A percentile compares a stretch with the other conserved stretches of the same genome.
Conservation (phyloP, 163 green algal genomes). For the Picocystis sp. region DNA sequence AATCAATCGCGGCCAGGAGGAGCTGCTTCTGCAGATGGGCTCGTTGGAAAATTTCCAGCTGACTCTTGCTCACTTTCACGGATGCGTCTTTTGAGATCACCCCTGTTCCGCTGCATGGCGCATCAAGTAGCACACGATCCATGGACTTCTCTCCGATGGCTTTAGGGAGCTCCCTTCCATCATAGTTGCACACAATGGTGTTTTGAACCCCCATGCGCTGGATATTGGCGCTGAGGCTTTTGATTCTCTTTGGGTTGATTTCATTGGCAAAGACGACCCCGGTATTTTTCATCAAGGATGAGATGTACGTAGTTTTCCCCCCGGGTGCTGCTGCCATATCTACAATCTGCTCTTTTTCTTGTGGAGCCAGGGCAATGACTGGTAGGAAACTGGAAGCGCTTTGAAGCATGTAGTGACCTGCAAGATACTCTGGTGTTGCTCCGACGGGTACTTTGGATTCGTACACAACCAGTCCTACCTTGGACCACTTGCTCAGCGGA, state of each 20-base stretch:
- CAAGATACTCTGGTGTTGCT: slow-evolving; percentile 99
- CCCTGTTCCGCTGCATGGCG: slow-evolving; percentile 86
- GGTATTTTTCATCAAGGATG: slow-evolving; percentile 88
- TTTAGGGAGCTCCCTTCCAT: slow-evolving; percentile 63
- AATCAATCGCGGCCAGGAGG: slow-evolving; percentile 90
- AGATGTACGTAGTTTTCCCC: slow-evolving; percentile 95
- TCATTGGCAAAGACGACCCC: slow-evolving; percentile 94
- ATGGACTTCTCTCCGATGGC: slow-evolving; percentile 38
- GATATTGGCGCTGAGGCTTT: slow-evolving; percentile 75
- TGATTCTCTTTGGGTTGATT: slow-evolving; percentile 70
- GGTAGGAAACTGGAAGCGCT: slow-evolving; percentile 94
- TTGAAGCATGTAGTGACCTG: slow-evolving; percentile 98
- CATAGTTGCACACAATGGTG: slow-evolving; percentile 86
- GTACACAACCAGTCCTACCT: slow-evolving; percentile 95
- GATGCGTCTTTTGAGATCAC: slow-evolving; percentile 88
- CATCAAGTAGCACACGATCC: slow-evolving; percentile 91
- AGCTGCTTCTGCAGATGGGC: slow-evolving; percentile 92
- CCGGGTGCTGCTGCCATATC: slow-evolving; percentile 79
- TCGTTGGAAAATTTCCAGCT: slow-evolving; percentile 82
- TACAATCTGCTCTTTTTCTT: slow-evolving; percentile 54
- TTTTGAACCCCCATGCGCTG: slow-evolving; percentile 92
- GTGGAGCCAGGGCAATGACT: slow-evolving; percentile 88
- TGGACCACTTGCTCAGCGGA: slow-evolving; percentile 86
- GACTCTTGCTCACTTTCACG: slow-evolving; percentile 83
- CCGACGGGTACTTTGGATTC: slow-evolving; percentile 90